phyloP scores from a whole-genome alignment of 1,284 basidiomycete species.

The Pseudozyma flocculosa region DNA sequence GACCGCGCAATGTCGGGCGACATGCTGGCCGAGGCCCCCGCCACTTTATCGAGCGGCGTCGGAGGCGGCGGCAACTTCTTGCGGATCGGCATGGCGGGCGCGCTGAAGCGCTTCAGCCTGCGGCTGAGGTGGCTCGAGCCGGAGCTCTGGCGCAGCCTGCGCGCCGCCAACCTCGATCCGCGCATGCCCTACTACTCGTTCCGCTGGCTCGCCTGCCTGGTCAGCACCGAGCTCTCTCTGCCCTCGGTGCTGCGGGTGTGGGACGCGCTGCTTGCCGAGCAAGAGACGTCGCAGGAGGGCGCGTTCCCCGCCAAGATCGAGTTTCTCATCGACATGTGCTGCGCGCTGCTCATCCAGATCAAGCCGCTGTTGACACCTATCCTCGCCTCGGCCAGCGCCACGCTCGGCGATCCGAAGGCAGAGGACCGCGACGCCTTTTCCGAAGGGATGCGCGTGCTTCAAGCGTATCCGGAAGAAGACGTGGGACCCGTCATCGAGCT shows the following conservation, averaged over 20 bases:
- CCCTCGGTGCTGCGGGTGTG: constrained; percentile 48
- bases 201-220: constrained; percentile 52
- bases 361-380: constrained; percentile 6
- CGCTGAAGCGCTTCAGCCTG: constrained; percentile 40
- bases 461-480: constrained; percentile 46
- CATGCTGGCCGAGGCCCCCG: not conserved
- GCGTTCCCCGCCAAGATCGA: constrained; percentile 40
- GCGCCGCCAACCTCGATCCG: constrained; percentile 40
- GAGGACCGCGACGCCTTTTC: constrained; percentile 38
- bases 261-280: constrained; percentile 52
- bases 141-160: constrained; percentile 38
- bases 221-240: constrained; percentile 49
- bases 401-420: not conserved
- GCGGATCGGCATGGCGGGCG: constrained; percentile 40
- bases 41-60: constrained; percentile 3
- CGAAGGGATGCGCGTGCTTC: constrained; percentile 38
- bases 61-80: too few relatives aligned
- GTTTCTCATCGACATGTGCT: constrained; percentile 53
- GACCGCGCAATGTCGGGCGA: constrained; percentile 17
- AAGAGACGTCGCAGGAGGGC: constrained; percentile 9
- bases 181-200: constrained; percentile 53
- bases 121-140: constrained; percentile 44
- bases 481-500: constrained; percentile 44
- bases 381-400: not conserved
- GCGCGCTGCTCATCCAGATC: constrained; percentile 45